Percentiles rank a stretch among this genome's conserved stretches.
These are phyloP conservation scores for Cordyceps cicadae DNA, from an alignment of 2,329 filamentous ascomycete species.

Conservation along the genomic window DNA sequence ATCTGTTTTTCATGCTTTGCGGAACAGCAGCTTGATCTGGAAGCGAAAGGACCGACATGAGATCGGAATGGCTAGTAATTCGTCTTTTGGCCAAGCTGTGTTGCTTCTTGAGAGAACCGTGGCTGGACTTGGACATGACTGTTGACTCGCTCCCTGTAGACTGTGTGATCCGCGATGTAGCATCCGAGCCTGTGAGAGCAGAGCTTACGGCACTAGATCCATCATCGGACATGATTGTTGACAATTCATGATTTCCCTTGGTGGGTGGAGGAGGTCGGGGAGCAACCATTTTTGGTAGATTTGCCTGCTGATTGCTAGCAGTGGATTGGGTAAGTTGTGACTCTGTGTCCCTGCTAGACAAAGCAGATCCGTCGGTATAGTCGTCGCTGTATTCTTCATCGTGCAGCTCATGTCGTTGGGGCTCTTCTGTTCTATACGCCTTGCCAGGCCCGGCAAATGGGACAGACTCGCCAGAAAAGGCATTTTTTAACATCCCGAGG, in stretches of 20 bases:
- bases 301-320: background rate
- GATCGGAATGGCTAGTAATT: conserved; percentile 83
- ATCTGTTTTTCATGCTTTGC: conserved; percentile 59
- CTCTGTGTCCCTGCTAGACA: conserved; percentile 10
- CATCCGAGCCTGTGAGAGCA: conserved; percentile 33
- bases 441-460: conserved; percentile 36
- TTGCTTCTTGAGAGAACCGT: conserved; percentile 31
- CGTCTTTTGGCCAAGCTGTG: conserved; percentile 56
- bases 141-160: conserved; percentile 48
- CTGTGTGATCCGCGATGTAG: conserved; percentile 38
- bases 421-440: conserved; percentile 41
- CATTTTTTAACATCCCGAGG: conserved; percentile 51
- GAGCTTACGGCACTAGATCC: conserved; percentile 30
- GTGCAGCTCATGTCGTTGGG: conserved; percentile 24
- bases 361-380: conserved; percentile 17
- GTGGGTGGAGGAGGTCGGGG: conserved; percentile 40
- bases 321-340: conserved; percentile 12
- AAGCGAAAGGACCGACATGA: conserved; percentile 84
- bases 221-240: conserved; percentile 49
- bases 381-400: conserved; percentile 19
- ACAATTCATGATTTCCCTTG: conserved; percentile 46
- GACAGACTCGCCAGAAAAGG: conserved; percentile 54
- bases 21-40: conserved; percentile 49
- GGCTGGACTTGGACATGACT: conserved; percentile 38
- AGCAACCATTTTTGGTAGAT: conserved; percentile 22